phyloP scores from a whole-genome alignment of 1,139 yeast species.

The Hyphopichia buzzinii region DNA sequence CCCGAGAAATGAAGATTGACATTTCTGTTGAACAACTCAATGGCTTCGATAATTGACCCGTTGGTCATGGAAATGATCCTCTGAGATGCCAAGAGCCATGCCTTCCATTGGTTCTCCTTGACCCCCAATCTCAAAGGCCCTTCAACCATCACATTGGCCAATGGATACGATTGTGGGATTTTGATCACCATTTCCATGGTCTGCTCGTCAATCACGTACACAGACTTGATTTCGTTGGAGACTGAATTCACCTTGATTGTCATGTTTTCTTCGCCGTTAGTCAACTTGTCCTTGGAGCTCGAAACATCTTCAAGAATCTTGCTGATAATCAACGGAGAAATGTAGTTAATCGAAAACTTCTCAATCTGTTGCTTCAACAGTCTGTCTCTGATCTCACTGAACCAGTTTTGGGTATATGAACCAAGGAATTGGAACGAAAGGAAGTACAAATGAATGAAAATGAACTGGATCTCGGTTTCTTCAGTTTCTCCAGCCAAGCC shows the following conservation, averaged over 20 bases:
- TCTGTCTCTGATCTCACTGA: slow-evolving; percentile 55
- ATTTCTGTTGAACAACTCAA: slow-evolving; percentile 78
- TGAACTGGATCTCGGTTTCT: slow-evolving; percentile 26
- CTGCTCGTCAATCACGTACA: slow-evolving; percentile 83
- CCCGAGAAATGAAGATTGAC: slow-evolving; percentile 85
- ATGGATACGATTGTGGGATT: slow-evolving; percentile 72
- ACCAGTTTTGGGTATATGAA: slow-evolving; percentile 72
- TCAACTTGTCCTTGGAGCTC: slow-evolving; percentile 32
- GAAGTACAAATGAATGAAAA: slow-evolving; percentile 57
- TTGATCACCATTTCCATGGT: slow-evolving; percentile 75
- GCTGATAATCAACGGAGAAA: slow-evolving; percentile 64
- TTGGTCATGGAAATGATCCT: slow-evolving; percentile 70
- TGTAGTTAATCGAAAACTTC: slow-evolving; percentile 54
- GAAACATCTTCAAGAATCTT: slow-evolving; percentile 58
- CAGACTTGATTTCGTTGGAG: slow-evolving; percentile 69
- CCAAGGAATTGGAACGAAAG: slow-evolving; percentile 60
- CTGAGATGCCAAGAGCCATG: slow-evolving; percentile 91
- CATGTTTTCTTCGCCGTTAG: slow-evolving; percentile 50
- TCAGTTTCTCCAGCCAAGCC: slow-evolving; percentile 18
- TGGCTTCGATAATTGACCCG: slow-evolving; percentile 79
- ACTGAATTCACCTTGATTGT: slow-evolving; percentile 58
- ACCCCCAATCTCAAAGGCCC: slow-evolving; percentile 87
- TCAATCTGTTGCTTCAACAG: slow-evolving; percentile 60
- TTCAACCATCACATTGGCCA: slow-evolving; percentile 66
- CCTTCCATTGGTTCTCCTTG: slow-evolving; percentile 89